Evolutionary conservation across 2,329 filamentous ascomycete genomes (phyloP), one percentile per base, ranked within the genome.

Genomic region (Venturia effusa): DNA sequence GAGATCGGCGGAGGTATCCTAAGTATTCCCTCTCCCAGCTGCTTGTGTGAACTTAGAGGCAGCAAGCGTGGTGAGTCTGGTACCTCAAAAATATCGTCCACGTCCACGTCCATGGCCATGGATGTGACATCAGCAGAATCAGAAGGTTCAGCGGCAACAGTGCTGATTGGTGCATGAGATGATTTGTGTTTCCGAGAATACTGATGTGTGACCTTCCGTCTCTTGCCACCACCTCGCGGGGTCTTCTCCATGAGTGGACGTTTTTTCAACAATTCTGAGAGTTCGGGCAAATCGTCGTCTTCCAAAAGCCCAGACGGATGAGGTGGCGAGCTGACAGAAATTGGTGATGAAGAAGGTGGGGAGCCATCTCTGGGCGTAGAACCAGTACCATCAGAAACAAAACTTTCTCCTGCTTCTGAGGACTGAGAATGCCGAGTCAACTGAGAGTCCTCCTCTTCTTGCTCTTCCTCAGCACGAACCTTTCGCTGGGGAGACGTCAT

Each of bases 1-100:
- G 59, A 40, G 7, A 60, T 60, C 3, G 59, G 59, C 30, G 40
- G 59, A 41, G 59, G 59, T 27, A 40, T 40, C 34, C 34, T 40
- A 19, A 43, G 59, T 13, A n/a, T 57, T 30, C 27, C 51, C 15
- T 57, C 51, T 34, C 51, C 51, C 34, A 37, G 7, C 27, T 27
- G 59, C 41, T 27, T 51, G 45, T 22, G 45, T 15, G 15, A 27
- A 17, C 5, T 27, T 10, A 11, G 34, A 60, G 6, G 37, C n/a
- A 40, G 32, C 15, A 17, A 7, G 22, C 59, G 27, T 15, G 77
- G 78, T 11, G 78, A 79, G n/a, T 74, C 72, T 11, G 77, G 76
- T n/a, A 77, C 67, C 1, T 73, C 69, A 68, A 73, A 77, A 2
- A 73, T 69, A 51, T 75, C 71, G 37, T 61, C 62, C 55, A 30